These are phyloP conservation scores for Corynascus novoguineensis DNA, from an alignment of 495 filamentous ascomycete genomes.

Conservation along the genomic window DNA sequence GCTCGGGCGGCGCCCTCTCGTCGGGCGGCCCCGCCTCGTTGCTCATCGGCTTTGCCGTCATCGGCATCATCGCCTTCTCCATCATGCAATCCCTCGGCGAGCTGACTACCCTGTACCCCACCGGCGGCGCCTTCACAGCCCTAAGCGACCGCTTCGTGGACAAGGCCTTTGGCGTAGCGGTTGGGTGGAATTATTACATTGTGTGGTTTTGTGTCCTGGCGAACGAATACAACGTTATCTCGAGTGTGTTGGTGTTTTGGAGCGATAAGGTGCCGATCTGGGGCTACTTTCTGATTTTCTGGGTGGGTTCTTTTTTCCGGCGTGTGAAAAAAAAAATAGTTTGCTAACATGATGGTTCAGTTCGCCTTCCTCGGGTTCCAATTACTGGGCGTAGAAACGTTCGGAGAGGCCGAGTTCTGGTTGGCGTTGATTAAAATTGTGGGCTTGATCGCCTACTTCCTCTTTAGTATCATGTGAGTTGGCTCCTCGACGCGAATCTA, in stretches of 20 bases:
- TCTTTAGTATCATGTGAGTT: conserved; percentile 57
- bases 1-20: conserved; percentile 55
- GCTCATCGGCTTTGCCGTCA: conserved; percentile 59
- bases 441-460: conserved; percentile 61
- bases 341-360: conserved; percentile 26
- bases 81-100: conserved; percentile 35
- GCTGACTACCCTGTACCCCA: conserved; percentile 47
- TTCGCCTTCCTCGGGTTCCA: conserved; percentile 42
- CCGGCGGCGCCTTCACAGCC: conserved; percentile 53
- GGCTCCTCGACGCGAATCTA: background rate
- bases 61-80: conserved; percentile 62
- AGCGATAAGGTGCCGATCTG: conserved; percentile 43
- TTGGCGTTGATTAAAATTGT: conserved; percentile 61
- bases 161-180: conserved; percentile 73
- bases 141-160: conserved; percentile 69
- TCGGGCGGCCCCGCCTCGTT: conserved; percentile 58
- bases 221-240: conserved; percentile 55
- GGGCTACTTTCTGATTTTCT: conserved; percentile 63
- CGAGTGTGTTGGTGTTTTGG: conserved; percentile 58
- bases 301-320: conserved; percentile 42
- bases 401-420: conserved; percentile 62
- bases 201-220: conserved; percentile 57
- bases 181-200: conserved; percentile 76
- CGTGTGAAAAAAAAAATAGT: no score
- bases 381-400: conserved; percentile 45